Base-by-base conservation (phyloP, 108 stramenopile species). In the Pseudonitzschia pungens region DNA sequence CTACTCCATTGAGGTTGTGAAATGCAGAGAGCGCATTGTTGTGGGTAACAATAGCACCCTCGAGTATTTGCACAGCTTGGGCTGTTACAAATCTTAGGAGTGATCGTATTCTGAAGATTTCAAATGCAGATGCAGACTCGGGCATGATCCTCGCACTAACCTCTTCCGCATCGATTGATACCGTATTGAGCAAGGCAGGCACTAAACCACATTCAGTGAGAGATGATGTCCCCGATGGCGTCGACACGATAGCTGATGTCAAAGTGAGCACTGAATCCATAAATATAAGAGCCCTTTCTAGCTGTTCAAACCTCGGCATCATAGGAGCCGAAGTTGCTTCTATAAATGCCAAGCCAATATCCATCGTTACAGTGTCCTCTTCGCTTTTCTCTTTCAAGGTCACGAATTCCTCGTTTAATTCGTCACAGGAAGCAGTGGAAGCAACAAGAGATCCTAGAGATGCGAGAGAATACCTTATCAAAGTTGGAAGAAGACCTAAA, bases 181-280 rank as follows among this genome's bases (percentile, higher is more conserved):
- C 79, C 10, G 92, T 87, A 54, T 81, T 81, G 29, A 97, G 80
- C 28, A 97, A 83, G 14, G 97, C 93, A 12, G 97, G 96, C 18
- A 97, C 88, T 12, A 96, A 78, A 20, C 97, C 97, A 80, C 96
- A 94, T 54, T 96, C 96, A 10, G 94, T 96, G 56, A 97, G 76
- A 24, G 94, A 86, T 28, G 95, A 77, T 10, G 96, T 91, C 1
- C 95, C 95, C 15, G 88, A 74, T 31, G 91, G 93, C 2, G 91
- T 87, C 36, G 89, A 83, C 20, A 96, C 86, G 16, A 96, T 91
- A 6, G 92, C 88, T 21, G 87, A 88, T 29, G 94, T 88, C 68
- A 97, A 69, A 44, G 90, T 89, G 33, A 97, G 77, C 15, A 97
- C 86, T 24, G 83, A 80, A 67, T 97, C 97, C 29, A 95, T 84